Evolutionary conservation across 805 yeast genomes (phyloP).

Genomic region (Lipomyces yamadae): DNA sequence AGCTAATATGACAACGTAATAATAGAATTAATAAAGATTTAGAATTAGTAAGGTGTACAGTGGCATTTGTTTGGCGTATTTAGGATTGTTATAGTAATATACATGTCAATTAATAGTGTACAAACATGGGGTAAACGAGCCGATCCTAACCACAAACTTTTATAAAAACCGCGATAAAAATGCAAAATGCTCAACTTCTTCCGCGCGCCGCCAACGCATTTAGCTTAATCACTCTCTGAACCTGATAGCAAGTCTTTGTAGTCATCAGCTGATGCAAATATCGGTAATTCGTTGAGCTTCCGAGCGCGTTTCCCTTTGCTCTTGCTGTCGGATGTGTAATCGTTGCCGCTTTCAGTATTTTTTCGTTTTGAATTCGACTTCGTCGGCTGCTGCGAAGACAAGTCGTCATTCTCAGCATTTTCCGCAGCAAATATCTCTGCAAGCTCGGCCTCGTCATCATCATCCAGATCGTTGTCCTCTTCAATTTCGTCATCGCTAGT

Average conservation of each 20-base stretch:
- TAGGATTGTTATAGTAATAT: not conserved
- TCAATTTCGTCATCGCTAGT: slow-evolving; percentile 30
- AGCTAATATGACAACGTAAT: not conserved
- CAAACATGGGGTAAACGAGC: not conserved
- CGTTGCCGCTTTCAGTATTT: slow-evolving; percentile 39
- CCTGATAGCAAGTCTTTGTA: slow-evolving; percentile 73
- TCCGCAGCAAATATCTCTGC: slow-evolving; percentile 37
- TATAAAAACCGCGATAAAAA: not conserved
- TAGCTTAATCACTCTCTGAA: slow-evolving; percentile 54
- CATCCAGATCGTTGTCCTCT: slow-evolving; percentile 41
- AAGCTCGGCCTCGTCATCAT: slow-evolving; percentile 44
- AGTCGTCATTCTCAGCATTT: slow-evolving; percentile 33
- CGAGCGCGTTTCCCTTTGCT: slow-evolving; percentile 38
- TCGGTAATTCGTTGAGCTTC: slow-evolving; percentile 71
- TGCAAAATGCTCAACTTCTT: slow-evolving; percentile 4
- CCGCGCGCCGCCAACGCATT: not conserved
- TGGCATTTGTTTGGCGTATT: not conserved
- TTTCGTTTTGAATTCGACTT: slow-evolving; percentile 24
- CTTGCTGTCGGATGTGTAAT: slow-evolving; percentile 39
- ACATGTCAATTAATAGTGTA: not conserved
- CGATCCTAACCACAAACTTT: not conserved
- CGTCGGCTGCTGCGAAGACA: slow-evolving; percentile 4
- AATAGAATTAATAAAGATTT: not conserved
- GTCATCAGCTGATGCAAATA: slow-evolving; percentile 87
- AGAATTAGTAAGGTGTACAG: not conserved